A percentile compares a stretch with the other conserved stretches of the same genome.
phyloP scores from a whole-genome alignment of 345 rosid genomes.

The Gossypium bickii region DNA sequence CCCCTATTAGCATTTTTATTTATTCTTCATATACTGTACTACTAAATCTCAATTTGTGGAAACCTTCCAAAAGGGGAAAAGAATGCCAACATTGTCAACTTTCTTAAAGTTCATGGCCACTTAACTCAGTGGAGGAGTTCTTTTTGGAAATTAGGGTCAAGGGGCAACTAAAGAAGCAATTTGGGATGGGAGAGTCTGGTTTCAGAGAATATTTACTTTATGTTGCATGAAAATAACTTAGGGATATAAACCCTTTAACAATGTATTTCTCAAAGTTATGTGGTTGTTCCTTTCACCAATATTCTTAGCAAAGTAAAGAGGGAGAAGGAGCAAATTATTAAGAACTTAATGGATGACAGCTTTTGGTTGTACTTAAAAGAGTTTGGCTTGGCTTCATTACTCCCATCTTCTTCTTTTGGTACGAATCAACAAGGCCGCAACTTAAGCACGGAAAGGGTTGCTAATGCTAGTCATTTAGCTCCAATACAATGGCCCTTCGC shows the following conservation, averaged over 20 bases:
- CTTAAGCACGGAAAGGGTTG: not conserved
- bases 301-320: not conserved
- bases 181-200: not conserved
- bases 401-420: not conserved
- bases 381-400: not conserved
- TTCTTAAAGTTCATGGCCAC: slow-evolving; percentile 8
- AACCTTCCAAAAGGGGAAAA: not conserved
- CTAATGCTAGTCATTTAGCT: not conserved
- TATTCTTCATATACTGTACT: not conserved
- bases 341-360: not conserved
- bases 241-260: not conserved
- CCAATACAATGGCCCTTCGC: not conserved
- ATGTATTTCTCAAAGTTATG: not conserved
- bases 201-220: slow-evolving; percentile 10
- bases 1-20: not conserved
- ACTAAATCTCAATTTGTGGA: not conserved
- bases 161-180: not conserved
- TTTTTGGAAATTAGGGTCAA: not conserved
- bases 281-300: not conserved
- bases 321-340: not conserved
- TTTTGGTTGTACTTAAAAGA: not conserved
- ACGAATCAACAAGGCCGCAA: not conserved
- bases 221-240: not conserved
- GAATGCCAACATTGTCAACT: not conserved
- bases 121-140: slow-evolving; percentile 1